Evolutionary conservation across 306 rosid genomes (phyloP), one percentile per base, ranked within the genome.

Genomic region (Trifolium pratense): DNA sequence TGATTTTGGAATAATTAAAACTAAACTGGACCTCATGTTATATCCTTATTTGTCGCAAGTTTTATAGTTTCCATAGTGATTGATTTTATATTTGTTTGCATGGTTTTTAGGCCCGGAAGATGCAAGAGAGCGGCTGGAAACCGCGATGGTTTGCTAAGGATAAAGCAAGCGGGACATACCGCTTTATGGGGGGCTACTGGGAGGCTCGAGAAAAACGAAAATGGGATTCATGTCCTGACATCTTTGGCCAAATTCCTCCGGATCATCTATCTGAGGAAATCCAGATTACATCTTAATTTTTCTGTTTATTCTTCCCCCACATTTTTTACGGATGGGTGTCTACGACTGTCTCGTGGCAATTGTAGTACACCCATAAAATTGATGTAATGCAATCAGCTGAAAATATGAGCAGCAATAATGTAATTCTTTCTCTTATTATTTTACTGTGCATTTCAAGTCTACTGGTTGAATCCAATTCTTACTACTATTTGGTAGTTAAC

Each of bases 41-140:
- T 48, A 62, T 46, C 20, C 40, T 52, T 16, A 51, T 64, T 48
- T n/a, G n/a, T 49, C 21, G 34, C 23, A 73, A 67, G 18, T 45
- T 36, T 57, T 10, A 14, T 58, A 48, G 25, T 65, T 37, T 23
- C n/a, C 59, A 68, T 60, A 17, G 66, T 70, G 66, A 73, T 70
- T 66, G 66, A 78, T 16, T 34, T 49, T 43, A 18, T 17, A 37
- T 15, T 63, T 80, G 66, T 78, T 66, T 45, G 60, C 79, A 77
- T 46, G 60, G 18, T 25, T 36, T 83, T 73, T 84, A 95, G 99
- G 97, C 99, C 31, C 87, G 97, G 75, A 88, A 84, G 83, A 91
- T 95, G 99, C 99, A 95, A 86, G 97, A 95, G 78, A 81, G 92
- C 17, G 99, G 99, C 46, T 95, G 99, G 99, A 89, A 85, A 81